Conservation (phyloP, 768 basidiomycete species). For the Serendipita sp. region DNA sequence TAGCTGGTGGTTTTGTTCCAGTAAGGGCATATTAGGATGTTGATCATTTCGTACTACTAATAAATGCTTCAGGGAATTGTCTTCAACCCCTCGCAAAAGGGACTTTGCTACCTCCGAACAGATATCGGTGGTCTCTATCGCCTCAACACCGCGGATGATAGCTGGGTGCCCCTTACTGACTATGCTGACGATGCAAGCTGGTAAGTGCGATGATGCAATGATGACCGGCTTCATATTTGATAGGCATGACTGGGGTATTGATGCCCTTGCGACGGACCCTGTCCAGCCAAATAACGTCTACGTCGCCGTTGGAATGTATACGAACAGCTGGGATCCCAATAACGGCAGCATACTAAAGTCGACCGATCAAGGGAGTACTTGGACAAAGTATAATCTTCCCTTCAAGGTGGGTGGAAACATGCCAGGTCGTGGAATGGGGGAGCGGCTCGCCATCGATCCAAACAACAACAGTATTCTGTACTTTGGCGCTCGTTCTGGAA, state of each 20-base stretch:
- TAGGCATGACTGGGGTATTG: slow-evolving; percentile 36
- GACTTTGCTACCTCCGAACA: slow-evolving; percentile 47
- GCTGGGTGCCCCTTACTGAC: slow-evolving; percentile 49
- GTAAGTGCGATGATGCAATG: slow-evolving; percentile 19
- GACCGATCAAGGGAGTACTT: slow-evolving; percentile 8
- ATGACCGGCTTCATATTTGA: not conserved
- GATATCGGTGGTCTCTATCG: slow-evolving; percentile 54
- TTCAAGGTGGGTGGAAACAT: slow-evolving; percentile 53
- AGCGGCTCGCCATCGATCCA: slow-evolving; percentile 46
- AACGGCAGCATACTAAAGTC: slow-evolving; percentile 10
- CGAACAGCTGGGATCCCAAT: slow-evolving; percentile 13
- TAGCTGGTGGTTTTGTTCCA: slow-evolving; percentile 5
- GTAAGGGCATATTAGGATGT: not conserved
- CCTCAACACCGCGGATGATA: slow-evolving; percentile 35
- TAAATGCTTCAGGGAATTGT: slow-evolving; percentile 23
- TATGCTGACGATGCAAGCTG: slow-evolving; percentile 33
- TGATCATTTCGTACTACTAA: not conserved
- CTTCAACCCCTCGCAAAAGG: slow-evolving; percentile 45
- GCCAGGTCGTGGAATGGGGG: slow-evolving; percentile 46
- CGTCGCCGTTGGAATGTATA: slow-evolving; percentile 22
- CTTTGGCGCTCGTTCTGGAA: slow-evolving; percentile 48
- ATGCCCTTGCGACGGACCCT: slow-evolving; percentile 48
- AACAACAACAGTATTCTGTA: slow-evolving; percentile 44
- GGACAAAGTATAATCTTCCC: slow-evolving; percentile 26
- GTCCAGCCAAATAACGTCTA: slow-evolving; percentile 39